Base-by-base conservation (phyloP, 78 protist genomes). In the Guillardia theta region DNA sequence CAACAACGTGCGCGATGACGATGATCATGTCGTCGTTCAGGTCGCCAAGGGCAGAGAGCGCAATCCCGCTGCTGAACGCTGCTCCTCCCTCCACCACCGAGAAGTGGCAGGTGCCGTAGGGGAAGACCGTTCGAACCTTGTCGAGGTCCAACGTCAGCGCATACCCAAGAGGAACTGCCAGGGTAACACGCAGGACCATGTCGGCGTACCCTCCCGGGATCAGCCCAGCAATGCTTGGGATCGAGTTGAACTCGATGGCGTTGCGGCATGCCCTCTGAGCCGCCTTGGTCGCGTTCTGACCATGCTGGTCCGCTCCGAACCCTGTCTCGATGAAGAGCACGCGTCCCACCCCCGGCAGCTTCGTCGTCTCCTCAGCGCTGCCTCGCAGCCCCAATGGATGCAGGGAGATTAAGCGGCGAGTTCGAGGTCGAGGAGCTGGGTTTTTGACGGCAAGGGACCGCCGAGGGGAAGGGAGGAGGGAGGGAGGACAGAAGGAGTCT, bases 171-270 rank as follows among this genome's bases (percentile, higher is more conserved):
- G 90, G 90, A 6, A 78, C 18, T 6, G 90, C 18, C 39, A 78
- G 90, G 24, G 90, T 24, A 18, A 78, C 90, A 8, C 90, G 45
- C n/a, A 78, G 39, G 10, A n/a, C 90, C 90, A 78, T 78, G 50
- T 43, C 48, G 90, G 0, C 90, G 50, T 78, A 78, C 18, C 90
- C 90, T 2, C 90, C 90, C 0, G 90, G 90, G 24, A 78, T 18
- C 1, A 78, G 45, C 9, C 53, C 90, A 8, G 90, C 45, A 8
- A 78, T 78, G 24, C 53, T 44, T 30, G 90, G 90, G 24, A 78
- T 78, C 43, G 90, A 78, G 90, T 78, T 78, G 90, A 78, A 78
- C 44, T 78, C 90, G 48, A 78, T 78, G 44, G 90, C 90, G 50
- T 78, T 78, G 24, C 90, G 18, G 48, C 90, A 78, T 18, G 90